A percentile compares a stretch with the other conserved stretches of the same genome.
Conservation (phyloP, 176 grass and related monocot genomes). For the Carex pumila region DNA sequence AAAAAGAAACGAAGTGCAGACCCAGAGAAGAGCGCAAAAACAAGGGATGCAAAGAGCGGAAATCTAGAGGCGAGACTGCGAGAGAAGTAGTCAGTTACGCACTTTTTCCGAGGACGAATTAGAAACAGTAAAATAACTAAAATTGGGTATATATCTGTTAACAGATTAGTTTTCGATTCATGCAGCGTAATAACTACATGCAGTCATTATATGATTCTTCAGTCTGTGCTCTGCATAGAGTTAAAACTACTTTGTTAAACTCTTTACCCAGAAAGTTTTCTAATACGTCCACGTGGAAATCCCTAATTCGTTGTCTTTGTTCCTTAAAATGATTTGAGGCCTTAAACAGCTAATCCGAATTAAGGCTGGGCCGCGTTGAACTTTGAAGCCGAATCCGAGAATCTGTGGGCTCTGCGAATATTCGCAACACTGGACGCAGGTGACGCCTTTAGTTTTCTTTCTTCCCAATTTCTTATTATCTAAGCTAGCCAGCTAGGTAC, state of each 20-base stretch:
- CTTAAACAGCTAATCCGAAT: background rate
- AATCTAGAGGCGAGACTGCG: background rate
- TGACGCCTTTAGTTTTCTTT: too few relatives aligned
- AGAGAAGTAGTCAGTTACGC: background rate
- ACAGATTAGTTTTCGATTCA: too few relatives aligned
- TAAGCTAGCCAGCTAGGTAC: too few relatives aligned
- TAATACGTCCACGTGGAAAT: background rate
- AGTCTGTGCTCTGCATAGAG: too few relatives aligned
- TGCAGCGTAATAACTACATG: too few relatives aligned
- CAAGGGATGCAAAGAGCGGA: background rate
- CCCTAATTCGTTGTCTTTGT: background rate
- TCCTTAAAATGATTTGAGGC: background rate
- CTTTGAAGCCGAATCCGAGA: background rate
- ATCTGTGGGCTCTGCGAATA: background rate
- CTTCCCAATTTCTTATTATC: too few relatives aligned
- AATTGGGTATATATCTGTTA: too few relatives aligned
- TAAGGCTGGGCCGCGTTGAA: background rate
- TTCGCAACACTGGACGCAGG: too few relatives aligned
- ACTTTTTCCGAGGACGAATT: background rate
- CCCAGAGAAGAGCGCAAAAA: background rate
- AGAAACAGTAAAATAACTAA: background rate
- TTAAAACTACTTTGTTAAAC: too few relatives aligned
- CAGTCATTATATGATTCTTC: too few relatives aligned
- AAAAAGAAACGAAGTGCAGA: background rate
- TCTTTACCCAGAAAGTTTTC: too few relatives aligned